These are phyloP conservation scores for Arbutus unedo DNA, from an alignment of 148 eudicot species.

Conservation along the genomic window DNA sequence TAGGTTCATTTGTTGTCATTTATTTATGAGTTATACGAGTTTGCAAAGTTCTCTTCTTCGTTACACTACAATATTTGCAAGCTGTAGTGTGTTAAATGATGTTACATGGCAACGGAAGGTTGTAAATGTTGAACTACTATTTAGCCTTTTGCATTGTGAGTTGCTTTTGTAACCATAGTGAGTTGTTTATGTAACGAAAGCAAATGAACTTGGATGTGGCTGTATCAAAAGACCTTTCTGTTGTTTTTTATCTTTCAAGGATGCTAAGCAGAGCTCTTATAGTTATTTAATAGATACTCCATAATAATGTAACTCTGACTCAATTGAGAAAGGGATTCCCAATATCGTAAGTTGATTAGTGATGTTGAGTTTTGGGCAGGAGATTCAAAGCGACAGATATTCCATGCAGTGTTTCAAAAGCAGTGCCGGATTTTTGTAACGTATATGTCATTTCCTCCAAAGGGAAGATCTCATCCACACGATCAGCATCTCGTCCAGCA, in stretches of 20 bases:
- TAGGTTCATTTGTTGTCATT: neutral
- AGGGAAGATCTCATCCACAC: conserved; percentile 57
- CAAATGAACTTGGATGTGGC: neutral
- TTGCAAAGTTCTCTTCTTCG: neutral
- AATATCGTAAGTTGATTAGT: neutral
- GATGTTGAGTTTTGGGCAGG: conserved; percentile 15
- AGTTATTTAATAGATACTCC: too few species aligned
- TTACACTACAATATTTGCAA: neutral
- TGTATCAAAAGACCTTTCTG: neutral
- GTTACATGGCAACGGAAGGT: neutral
- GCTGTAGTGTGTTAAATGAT: neutral
- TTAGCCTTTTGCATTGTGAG: neutral
- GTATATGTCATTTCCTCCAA: conserved; percentile 60
- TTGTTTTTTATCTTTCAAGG: neutral
- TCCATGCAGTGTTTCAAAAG: conserved; percentile 53
- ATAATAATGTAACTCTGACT: too few species aligned
- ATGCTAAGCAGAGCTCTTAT: neutral
- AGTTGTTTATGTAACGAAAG: too few species aligned
- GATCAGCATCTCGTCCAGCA: conserved; percentile 59
- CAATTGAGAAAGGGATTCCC: neutral
- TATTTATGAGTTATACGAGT: neutral
- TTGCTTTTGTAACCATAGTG: too few species aligned
- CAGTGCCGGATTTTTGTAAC: conserved; percentile 77
- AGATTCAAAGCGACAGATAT: conserved; percentile 59
- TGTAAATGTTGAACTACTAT: neutral